phyloP scores from a whole-genome alignment of 257 asterid genomes.

The Solanum tacnaense region DNA sequence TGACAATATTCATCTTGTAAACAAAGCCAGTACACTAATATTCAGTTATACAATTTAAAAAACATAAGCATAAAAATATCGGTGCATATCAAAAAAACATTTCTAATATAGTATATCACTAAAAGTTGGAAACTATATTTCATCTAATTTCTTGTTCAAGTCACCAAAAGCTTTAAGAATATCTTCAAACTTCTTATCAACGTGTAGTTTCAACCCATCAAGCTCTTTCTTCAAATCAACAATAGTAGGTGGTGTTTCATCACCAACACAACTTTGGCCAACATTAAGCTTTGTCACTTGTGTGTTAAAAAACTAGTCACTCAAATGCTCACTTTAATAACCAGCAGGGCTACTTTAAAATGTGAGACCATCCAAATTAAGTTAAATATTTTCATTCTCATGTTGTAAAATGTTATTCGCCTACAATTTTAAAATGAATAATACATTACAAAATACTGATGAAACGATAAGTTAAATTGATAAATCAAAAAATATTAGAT shows the following conservation, averaged over 20 bases:
- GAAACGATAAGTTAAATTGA: too few relatives aligned
- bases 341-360: too few relatives aligned
- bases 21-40: too few relatives aligned
- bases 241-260: background rate
- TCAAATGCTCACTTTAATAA: background rate
- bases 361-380: background rate
- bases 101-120: too few relatives aligned
- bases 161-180: background rate
- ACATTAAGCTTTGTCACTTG: background rate
- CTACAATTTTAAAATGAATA: background rate
- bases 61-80: too few relatives aligned
- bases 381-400: background rate
- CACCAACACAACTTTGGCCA: background rate
- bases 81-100: too few relatives aligned
- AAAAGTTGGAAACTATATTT: too few relatives aligned
- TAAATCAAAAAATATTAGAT: too few relatives aligned
- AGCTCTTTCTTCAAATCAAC: background rate
- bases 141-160: background rate
- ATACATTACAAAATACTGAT: too few relatives aligned
- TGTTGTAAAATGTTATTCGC: background rate
- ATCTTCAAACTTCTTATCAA: background rate
- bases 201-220: background rate
- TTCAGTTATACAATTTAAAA: too few relatives aligned
- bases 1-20: too few relatives aligned
- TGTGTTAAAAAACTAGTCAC: background rate